Base-by-base conservation (phyloP, 306 rosid genomes). In the Morella rubra region DNA sequence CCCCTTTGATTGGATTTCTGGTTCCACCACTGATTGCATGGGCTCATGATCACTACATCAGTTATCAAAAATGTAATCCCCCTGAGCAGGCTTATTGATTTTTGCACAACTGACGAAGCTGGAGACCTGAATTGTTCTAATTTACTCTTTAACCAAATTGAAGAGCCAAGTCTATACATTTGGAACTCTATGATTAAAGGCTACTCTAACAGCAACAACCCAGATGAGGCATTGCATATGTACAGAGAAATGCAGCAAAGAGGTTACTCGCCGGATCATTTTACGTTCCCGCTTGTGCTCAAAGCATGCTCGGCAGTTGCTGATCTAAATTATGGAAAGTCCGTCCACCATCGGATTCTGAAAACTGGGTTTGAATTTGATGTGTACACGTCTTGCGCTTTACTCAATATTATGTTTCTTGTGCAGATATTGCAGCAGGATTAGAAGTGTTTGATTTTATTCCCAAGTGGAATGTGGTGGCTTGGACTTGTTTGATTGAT, bases 181-280 rank as follows among this genome's bases (percentile, higher is more conserved):
- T 93, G 89, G 94, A 93, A 91, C 79, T 89, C 98, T 20, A 76
- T 87, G 85, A 91, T 91, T 44, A 85, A 81, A 84, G 95, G 95
- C 61, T 84, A 81, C 84, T 88, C 88, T 73, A 89, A 83, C 13
- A 10, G 75, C 71, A 49, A 78, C 45, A 83, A 86, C 47, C 92
- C 90, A 73, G 77, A 50, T 71, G 73, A 81, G 87, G 85, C 86
- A 58, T 72, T 93, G 78, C 49, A 49, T 60, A 47, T 88, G 73
- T 89, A 81, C 54, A 81, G 82, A 62, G 69, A 86, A 77, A 91
- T 88, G 97, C 77, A 76, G 75, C 87, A 69, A 58, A 79, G 27
- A 82, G 93, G 92, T n/a, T 80, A 76, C 80, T 70, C 82, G 18
- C 93, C 95, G 0, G 86, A 88, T 84, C 84, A 89, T 80, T 91